Base-by-base conservation (phyloP, 345 rosid genomes). In the Raphanus raphanistrum region DNA sequence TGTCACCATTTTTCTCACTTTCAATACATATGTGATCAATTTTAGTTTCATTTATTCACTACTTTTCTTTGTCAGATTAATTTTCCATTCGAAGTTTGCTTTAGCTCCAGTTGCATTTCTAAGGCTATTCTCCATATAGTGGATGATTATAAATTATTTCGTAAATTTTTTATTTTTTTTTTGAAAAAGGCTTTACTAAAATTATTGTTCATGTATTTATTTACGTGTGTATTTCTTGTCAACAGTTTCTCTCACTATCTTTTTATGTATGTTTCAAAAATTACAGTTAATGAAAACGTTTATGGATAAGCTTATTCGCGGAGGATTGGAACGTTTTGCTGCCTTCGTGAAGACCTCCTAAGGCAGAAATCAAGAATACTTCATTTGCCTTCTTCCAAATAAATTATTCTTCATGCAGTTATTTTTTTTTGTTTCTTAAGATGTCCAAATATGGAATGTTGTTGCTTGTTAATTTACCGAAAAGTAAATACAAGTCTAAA, bases 1-100 rank as follows among this genome's bases (percentile, higher is more conserved):
- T 54, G 41, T 64, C 52, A 26, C 61, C 5, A 11, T 9, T 61
- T 33, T 66, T 66, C 28, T 26, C 50, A 8, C 6, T 33, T 74
- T 74, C 27, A 35, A n/a, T 54, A 25, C 33, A 2, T 64, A 33
- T 5, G 5, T 31, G 28, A 28, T 55, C 7, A 33, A 11, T 15
- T 32, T 66, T 11, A 64, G 7, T 71, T 50, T 78, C 2, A 43
- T 43, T 6, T 43, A 58, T 27, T 8, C 41, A 26, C 3, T 66
- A 0, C 27, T 6, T 82, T 74, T 63, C 15, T 45, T 45, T 48
- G 6, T 75, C 97, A 94, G 98, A 89, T 94, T 45, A 90, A 90
- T 6, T 88, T 92, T 80, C 90, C 99, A 45, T 95, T 90, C 61
- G 97, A 95, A 83, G 92, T 90, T 82, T 67, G 86, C 90, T 70